These are phyloP conservation scores for Eucalyptus albens DNA, from an alignment of 345 rosid genomes.

Conservation along the genomic window DNA sequence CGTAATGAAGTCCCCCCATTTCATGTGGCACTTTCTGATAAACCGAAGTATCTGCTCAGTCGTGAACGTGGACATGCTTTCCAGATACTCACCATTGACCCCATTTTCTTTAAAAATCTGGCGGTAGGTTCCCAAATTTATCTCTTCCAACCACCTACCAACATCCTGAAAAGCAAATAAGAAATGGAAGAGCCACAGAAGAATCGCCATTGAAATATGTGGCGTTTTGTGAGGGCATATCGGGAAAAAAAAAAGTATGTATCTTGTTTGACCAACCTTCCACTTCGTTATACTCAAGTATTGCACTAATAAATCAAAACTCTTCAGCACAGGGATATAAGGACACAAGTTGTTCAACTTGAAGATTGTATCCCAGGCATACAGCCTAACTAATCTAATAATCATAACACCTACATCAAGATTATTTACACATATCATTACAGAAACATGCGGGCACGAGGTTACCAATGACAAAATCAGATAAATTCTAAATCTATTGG, in stretches of 20 bases:
- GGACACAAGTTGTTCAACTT: not conserved
- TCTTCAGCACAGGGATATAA: not conserved
- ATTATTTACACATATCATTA: not conserved
- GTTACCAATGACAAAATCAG: not conserved
- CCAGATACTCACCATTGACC: constrained; percentile 87
- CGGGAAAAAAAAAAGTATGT: not conserved
- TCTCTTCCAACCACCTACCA: constrained; percentile 91
- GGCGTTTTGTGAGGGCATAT: not conserved
- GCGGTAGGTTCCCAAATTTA: constrained; percentile 77
- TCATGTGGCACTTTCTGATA: constrained; percentile 97
- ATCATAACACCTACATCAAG: not conserved
- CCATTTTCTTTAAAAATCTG: constrained; percentile 81
- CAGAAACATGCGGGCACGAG: not conserved
- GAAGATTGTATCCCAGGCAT: not conserved
- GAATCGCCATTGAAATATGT: not conserved
- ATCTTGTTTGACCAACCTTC: not conserved
- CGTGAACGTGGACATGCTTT: constrained; percentile 95
- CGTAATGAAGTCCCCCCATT: constrained; percentile 97
- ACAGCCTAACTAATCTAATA: not conserved
- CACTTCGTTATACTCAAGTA: not conserved
- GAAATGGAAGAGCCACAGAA: not conserved
- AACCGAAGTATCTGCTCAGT: constrained; percentile 94
- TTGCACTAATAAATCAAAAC: not conserved
- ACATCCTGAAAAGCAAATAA: constrained; percentile 45
- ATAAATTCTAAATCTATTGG: not conserved